Percentiles rank a stretch among this genome's conserved stretches.
These are phyloP conservation scores for Firmiana major DNA, from an alignment of 345 rosid species.

Conservation along the genomic window DNA sequence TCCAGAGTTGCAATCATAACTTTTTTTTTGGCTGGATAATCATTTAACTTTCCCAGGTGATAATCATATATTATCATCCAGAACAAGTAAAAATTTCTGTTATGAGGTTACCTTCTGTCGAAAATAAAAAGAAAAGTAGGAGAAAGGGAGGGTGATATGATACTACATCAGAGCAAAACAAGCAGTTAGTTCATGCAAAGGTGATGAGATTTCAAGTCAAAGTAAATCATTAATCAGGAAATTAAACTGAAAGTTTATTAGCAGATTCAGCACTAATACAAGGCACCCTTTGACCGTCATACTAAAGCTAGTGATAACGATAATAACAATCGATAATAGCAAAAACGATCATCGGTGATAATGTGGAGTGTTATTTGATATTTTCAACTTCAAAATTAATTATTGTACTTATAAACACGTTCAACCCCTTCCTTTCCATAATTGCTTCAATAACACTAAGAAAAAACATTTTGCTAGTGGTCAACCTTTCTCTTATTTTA, in stretches of 20 bases:
- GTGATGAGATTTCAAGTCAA: background rate
- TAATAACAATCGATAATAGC: too few species aligned
- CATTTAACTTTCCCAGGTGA: slow-evolving; percentile 1
- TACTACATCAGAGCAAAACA: background rate
- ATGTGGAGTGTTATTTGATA: too few species aligned
- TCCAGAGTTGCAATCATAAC: background rate
- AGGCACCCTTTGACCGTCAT: background rate
- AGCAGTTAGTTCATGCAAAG: slow-evolving; percentile 23
- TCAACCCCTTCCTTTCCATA: too few species aligned
- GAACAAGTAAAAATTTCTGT: background rate
- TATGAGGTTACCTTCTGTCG: background rate
- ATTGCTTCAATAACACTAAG: too few species aligned
- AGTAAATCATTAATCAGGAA: background rate
- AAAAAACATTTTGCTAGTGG: background rate
- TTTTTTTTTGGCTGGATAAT: background rate
- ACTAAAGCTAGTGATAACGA: too few species aligned
- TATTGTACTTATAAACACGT: too few species aligned
- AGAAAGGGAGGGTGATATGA: background rate
- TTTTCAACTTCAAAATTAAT: too few species aligned
- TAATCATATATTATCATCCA: background rate
- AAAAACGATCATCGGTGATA: too few species aligned
- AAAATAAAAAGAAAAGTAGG: background rate
- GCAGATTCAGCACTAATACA: background rate
- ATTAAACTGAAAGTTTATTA: background rate
- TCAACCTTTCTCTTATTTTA: background rate